Base-by-base conservation (phyloP, 106 monocot genomes). In the Iris macrosiphon region DNA sequence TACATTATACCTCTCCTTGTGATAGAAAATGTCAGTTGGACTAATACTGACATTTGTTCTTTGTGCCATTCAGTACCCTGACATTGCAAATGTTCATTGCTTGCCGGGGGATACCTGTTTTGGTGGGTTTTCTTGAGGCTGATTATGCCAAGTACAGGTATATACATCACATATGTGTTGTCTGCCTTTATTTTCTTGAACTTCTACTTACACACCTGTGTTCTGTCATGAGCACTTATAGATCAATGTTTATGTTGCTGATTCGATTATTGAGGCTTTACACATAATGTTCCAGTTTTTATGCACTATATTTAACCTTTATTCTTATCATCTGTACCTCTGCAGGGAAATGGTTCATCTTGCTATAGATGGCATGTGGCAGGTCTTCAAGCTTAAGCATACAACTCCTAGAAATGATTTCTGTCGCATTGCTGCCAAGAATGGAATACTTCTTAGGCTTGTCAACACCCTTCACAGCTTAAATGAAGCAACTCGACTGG, bases 101-200 rank as follows among this genome's bases (percentile, higher is more conserved):
- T 17, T 93, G 93, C 59, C 80, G 80, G 49, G 93, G 93, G n/a
- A 93, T 93, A 34, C 93, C 93, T 39, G 77, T 87, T 30, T 50
- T 93, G 49, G 88, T 93, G 21, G 74, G 83, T 32, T 84, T 93
- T 72, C 72, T 88, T 60, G 87, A 93, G 59, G 68, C 93, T 72
- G 93, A 93, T 63, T 93, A 93, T 81, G 93, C 88, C 2, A 93
- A 93, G 60, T 93, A 80, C 49, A 93, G 93, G 93, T 87, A 28
- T 49, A 35, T 67, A 27, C 13, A 20, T 28, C 1, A 37, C n/a
- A 55, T n/a, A n/a, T n/a, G n/a, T 16, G 5, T 22, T 34, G 18
- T 15, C 30, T 13, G 6, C 31, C 18, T 30, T 42, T 8, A 30
- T 29, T 9, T 62, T 32, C 13, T 48, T 57, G 17, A 17, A 16